Percentiles rank a stretch among this genome's conserved stretches.
Conservation (phyloP, 129 eudicot species). For the Saussurea involucrata region DNA sequence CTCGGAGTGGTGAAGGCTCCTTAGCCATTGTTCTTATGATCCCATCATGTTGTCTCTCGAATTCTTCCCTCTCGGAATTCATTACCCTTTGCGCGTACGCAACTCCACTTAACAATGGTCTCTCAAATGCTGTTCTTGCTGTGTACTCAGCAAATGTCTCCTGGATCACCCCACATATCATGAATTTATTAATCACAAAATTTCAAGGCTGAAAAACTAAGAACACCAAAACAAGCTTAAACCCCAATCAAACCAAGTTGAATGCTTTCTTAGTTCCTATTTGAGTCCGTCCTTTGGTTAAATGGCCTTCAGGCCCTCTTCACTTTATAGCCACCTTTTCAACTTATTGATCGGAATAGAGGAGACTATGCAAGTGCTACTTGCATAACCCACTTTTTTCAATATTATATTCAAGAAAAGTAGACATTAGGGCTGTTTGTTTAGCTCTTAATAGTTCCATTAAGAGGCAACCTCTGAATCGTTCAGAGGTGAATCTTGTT, state of each 20-base stretch:
- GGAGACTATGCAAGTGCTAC: too few relatives aligned
- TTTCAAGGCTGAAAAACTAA: neutral
- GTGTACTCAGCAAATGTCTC: slow-evolving; percentile 88
- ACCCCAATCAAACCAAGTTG: neutral
- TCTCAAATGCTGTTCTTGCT: slow-evolving; percentile 81
- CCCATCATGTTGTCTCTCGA: slow-evolving; percentile 72
- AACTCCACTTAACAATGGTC: slow-evolving; percentile 80
- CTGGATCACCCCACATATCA: slow-evolving; percentile 31
- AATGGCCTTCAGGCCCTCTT: neutral
- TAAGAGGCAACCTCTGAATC: too few relatives aligned
- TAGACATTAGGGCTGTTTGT: too few relatives aligned
- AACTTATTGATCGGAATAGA: too few relatives aligned
- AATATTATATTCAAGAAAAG: too few relatives aligned
- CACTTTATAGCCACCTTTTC: too few relatives aligned
- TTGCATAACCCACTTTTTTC: too few relatives aligned
- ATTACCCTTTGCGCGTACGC: slow-evolving; percentile 70
- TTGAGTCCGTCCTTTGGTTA: neutral
- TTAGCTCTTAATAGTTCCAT: too few relatives aligned
- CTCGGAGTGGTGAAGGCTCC: slow-evolving; percentile 78
- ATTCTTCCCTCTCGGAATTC: slow-evolving; percentile 62
- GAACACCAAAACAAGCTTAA: neutral
- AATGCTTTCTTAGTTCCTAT: neutral
- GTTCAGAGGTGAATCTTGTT: too few relatives aligned
- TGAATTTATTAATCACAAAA: neutral
- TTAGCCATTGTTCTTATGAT: slow-evolving; percentile 70